Evolutionary conservation across 306 rosid species (phyloP).

Genomic region (Cucurbita maxima): DNA sequence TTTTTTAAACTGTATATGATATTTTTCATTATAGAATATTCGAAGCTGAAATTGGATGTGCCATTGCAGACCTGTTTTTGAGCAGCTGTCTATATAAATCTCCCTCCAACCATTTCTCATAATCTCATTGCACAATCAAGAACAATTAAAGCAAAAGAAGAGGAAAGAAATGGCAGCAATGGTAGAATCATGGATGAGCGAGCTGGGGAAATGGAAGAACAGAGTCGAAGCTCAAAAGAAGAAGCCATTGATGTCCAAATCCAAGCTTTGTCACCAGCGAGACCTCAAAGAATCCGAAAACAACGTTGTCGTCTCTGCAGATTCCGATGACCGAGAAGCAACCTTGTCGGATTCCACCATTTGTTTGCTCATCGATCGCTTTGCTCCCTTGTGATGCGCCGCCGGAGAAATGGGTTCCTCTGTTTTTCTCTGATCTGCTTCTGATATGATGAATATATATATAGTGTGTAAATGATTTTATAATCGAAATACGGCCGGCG

Average conservation of each 20-base stretch:
- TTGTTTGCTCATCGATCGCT: constrained; percentile 75
- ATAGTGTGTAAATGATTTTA: neutral
- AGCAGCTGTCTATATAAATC: neutral
- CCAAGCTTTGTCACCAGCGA: constrained; percentile 7
- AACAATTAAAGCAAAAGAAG: neutral
- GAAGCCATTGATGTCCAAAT: constrained; percentile 15
- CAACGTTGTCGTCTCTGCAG: neutral
- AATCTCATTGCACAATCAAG: too few species aligned
- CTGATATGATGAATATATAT: neutral
- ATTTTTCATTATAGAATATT: too few species aligned
- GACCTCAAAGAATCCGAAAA: neutral
- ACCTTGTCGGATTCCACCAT: constrained; percentile 54
- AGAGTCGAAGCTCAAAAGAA: constrained; percentile 22
- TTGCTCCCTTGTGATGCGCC: constrained; percentile 48
- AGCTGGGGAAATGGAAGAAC: constrained; percentile 45
- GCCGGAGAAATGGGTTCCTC: neutral
- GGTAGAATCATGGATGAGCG: constrained; percentile 51
- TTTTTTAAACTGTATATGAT: too few species aligned
- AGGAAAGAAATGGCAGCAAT: constrained; percentile 39
- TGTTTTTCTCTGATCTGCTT: neutral
- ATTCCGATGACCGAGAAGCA: neutral
- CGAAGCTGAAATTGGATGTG: neutral
- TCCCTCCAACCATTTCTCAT: too few species aligned
- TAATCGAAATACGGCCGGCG: neutral
- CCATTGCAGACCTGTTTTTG: neutral